Evolutionary conservation across 1,284 basidiomycete species (phyloP), one percentile per base, ranked within the genome.

Genomic region (Athelia sp.): DNA sequence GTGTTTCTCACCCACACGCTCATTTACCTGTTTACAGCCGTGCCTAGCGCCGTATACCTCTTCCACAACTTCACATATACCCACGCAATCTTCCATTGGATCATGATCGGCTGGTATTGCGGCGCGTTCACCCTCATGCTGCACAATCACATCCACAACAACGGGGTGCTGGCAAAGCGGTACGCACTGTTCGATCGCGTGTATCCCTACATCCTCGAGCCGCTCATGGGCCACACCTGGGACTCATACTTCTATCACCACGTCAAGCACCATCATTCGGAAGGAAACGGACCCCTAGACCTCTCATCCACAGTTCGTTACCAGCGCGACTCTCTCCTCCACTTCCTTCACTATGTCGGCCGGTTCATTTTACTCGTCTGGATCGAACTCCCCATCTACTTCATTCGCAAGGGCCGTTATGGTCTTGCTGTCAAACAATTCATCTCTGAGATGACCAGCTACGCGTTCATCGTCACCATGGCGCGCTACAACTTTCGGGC

Each of bases 101-200:
- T 40, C 36, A 40, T 40, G 36, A 40, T 21, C 19, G 36, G 36
- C 8, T 40, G 15, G 8, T 40, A 40, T n/a, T 40, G 8, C 36
- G 36, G 36, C 15, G 36, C 36, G 36, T 40, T 40, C 36, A 40
- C 36, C 8, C 15, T 40, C 36, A 40, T 40, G 36, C 36, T 40
- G 36, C 36, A 40, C 36, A 40, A 40, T n/a, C 36, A 40, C 19
- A 40, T 40, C 36, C 36, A 40, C 36, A 40, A 40, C 36, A 40
- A 40, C 36, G 36, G 36, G 6, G 36, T 40, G 36, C 36, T 40
- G 8, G 15, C 36, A n/a, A 6, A n/a, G 36, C 36, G 8, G 19
- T 40, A 40, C 36, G 36, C 36, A 9, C 19, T 40, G 8, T 40
- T 40, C 19, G 36, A 40, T 40, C 19, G 15, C 36, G 19, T n/a